phyloP scores from a whole-genome alignment of 2,329 filamentous ascomycete genomes.

The Venturia nashicola region DNA sequence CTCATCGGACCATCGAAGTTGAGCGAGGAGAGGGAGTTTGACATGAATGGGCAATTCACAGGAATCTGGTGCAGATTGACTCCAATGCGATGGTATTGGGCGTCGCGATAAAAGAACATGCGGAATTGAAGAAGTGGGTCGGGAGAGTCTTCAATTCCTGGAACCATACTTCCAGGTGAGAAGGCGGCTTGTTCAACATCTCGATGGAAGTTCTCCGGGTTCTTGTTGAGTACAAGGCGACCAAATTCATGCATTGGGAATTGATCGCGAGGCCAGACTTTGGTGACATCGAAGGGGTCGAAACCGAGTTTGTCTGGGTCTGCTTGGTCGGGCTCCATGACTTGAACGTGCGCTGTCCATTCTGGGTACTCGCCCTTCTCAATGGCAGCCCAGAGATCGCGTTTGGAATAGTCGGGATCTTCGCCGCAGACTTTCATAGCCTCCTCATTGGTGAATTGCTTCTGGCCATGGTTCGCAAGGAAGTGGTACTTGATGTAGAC shows the following conservation, averaged over 20 bases:
- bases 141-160: conserved; percentile 37
- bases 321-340: conserved; percentile 35
- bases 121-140: conserved; percentile 38
- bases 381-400: conserved; percentile 33
- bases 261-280: conserved; percentile 37
- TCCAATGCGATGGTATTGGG: conserved; percentile 40
- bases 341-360: conserved; percentile 33
- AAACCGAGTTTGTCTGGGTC: conserved; percentile 38
- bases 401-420: conserved; percentile 39
- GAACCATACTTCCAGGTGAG: conserved; percentile 38
- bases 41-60: conserved; percentile 37
- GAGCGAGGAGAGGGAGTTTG: conserved; percentile 31
- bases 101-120: conserved; percentile 39
- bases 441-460: conserved; percentile 33
- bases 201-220: conserved; percentile 39
- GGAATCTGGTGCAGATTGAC: conserved; percentile 41
- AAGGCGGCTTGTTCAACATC: conserved; percentile 42
- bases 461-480: conserved; percentile 34
- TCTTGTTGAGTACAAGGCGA: conserved; percentile 39
- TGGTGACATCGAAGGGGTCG: conserved; percentile 42
- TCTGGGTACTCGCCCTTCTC: conserved; percentile 29
- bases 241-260: conserved; percentile 40
- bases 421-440: conserved; percentile 34
- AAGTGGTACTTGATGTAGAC: conserved; percentile 42
- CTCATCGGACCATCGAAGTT: conserved; percentile 39